These are phyloP conservation scores for Phoma sp. DNA, from an alignment of 2,329 filamentous ascomycete species.

Conservation along the genomic window DNA sequence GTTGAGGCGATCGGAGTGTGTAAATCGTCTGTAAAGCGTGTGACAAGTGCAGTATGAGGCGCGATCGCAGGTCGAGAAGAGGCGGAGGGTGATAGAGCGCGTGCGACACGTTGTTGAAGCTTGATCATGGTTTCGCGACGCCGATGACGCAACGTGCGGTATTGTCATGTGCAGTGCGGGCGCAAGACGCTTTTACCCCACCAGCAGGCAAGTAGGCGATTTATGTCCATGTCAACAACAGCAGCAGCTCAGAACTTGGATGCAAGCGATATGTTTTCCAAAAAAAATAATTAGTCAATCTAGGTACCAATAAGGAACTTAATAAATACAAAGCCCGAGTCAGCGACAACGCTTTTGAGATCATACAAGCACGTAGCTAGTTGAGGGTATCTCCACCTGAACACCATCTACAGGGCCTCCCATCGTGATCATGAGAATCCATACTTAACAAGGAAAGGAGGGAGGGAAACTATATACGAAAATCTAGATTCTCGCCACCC, in stretches of 20 bases:
- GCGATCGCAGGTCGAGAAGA: neutral
- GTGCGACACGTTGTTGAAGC: slow-evolving; percentile 15
- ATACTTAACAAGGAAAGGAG: slow-evolving; percentile 1
- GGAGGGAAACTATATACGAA: slow-evolving; percentile 3
- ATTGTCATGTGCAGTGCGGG: slow-evolving; percentile 17
- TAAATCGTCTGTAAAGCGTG: neutral
- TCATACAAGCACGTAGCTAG: slow-evolving; percentile 14
- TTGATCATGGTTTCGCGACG: slow-evolving; percentile 26
- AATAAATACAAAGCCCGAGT: slow-evolving; percentile 10
- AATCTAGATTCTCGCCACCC: neutral
- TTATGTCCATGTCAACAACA: neutral
- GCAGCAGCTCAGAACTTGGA: neutral
- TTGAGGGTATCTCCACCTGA: slow-evolving; percentile 20
- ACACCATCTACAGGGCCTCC: slow-evolving; percentile 15
- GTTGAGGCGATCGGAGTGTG: neutral
- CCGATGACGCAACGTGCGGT: slow-evolving; percentile 34
- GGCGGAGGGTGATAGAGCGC: neutral
- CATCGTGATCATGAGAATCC: slow-evolving; percentile 3
- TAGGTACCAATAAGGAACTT: neutral
- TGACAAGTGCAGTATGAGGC: neutral
- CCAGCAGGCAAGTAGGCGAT: neutral
- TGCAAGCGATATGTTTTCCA: too few relatives aligned
- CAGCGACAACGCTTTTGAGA: slow-evolving; percentile 9
- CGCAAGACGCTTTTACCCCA: slow-evolving; percentile 7
- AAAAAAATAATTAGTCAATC: neutral